Percentiles rank a stretch among this genome's conserved stretches.
Conservation (phyloP, 352 stramenopile species). For the Elongisporangium prolatum region DNA sequence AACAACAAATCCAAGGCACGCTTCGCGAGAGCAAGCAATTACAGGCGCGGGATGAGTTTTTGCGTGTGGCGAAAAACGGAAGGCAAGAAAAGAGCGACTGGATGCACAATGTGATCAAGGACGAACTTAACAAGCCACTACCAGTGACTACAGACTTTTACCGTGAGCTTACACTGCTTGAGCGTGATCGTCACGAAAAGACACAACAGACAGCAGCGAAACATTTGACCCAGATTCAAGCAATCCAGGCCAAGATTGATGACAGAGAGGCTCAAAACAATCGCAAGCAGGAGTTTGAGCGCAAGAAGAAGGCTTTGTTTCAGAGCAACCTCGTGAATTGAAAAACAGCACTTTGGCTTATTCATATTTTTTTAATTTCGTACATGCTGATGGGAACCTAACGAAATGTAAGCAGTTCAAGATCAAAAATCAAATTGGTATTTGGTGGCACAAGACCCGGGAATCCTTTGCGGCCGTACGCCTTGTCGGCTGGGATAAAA, state of each 20-base stretch:
- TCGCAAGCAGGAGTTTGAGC: constrained; percentile 54
- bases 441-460: constrained; percentile 88
- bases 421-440: constrained; percentile 91
- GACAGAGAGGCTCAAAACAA: constrained; percentile 28
- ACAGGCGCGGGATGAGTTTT: constrained; percentile 56
- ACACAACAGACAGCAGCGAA: constrained; percentile 15
- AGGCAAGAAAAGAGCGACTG: constrained; percentile 34
- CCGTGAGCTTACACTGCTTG: constrained; percentile 10
- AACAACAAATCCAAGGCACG: constrained; percentile 62
- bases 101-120: constrained; percentile 45
- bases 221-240: constrained; percentile 44
- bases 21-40: constrained; percentile 53
- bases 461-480: constrained; percentile 83
- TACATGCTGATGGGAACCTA: constrained; percentile 8
- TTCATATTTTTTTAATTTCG: background rate
- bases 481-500: constrained; percentile 82
- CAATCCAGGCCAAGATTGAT: constrained; percentile 51
- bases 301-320: constrained; percentile 62
- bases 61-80: constrained; percentile 37
- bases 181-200: constrained; percentile 12
- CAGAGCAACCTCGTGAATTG: background rate
- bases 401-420: constrained; percentile 88
- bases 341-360: background rate
- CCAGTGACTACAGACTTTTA: constrained; percentile 41
- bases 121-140: constrained; percentile 51